Percentiles rank a stretch among this genome's conserved stretches.
Evolutionary conservation across 768 basidiomycete species (phyloP).

Genomic region (Collybiopsis luxurians): DNA sequence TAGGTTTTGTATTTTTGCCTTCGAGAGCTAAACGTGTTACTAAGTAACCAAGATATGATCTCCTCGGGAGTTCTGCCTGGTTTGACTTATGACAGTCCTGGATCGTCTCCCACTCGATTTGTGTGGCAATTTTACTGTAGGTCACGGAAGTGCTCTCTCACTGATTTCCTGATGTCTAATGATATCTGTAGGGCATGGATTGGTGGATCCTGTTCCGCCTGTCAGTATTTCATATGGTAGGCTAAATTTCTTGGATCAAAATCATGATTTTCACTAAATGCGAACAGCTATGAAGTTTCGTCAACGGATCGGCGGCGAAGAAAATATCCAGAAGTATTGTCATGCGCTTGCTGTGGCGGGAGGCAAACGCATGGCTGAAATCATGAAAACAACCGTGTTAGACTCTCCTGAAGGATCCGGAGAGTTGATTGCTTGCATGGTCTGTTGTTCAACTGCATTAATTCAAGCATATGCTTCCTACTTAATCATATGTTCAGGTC

Average conservation of each 20-base stretch:
- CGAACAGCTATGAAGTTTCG: slow-evolving; percentile 72
- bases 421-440: slow-evolving; percentile 76
- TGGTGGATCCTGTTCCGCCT: slow-evolving; percentile 47
- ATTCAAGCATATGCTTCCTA: background rate
- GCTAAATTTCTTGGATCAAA: slow-evolving; percentile 3
- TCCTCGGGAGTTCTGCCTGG: slow-evolving; percentile 61
- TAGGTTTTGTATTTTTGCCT: background rate
- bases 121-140: slow-evolving; percentile 40
- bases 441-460: slow-evolving; percentile 20
- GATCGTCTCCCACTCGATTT: slow-evolving; percentile 31
- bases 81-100: slow-evolving; percentile 42
- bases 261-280: background rate
- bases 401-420: slow-evolving; percentile 43
- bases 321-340: slow-evolving; percentile 72
- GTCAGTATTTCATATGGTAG: slow-evolving; percentile 51
- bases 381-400: slow-evolving; percentile 63
- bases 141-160: background rate
- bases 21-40: background rate
- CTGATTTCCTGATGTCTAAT: background rate
- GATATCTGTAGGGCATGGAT: slow-evolving; percentile 49
- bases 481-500: slow-evolving; percentile 20
- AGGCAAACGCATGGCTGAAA: slow-evolving; percentile 57
- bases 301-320: slow-evolving; percentile 77
- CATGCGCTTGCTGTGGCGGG: slow-evolving; percentile 69
- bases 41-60: slow-evolving; percentile 55